These are phyloP conservation scores for Haemoproteus tartakovskyi DNA, from an alignment of 169 alveolate genomes.

Conservation along the genomic window DNA sequence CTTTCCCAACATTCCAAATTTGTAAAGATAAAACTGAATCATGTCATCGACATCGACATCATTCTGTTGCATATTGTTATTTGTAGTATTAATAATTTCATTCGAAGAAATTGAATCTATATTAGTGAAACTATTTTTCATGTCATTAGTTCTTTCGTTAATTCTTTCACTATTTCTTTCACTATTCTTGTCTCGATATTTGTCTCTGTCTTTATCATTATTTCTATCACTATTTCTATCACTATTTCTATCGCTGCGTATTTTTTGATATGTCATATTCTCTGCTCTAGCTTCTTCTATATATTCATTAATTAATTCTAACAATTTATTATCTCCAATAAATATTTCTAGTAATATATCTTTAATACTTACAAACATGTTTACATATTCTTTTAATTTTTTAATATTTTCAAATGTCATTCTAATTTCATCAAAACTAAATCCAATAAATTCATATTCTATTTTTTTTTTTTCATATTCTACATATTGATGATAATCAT, in stretches of 20 bases:
- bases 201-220: background rate
- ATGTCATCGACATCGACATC: background rate
- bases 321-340: conserved; percentile 43
- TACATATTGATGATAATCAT: conserved; percentile 20
- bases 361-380: conserved; percentile 58
- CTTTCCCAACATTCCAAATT: conserved; percentile 55
- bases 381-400: conserved; percentile 58
- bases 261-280: background rate
- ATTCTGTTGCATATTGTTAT: no score
- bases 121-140: background rate
- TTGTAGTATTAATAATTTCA: no score
- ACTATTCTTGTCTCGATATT: background rate
- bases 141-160: background rate
- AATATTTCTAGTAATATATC: conserved; percentile 59
- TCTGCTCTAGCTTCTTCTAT: conserved; percentile 8
- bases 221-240: background rate
- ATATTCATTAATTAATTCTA: conserved; percentile 51
- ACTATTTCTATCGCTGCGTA: background rate
- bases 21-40: conserved; percentile 9
- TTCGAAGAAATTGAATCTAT: background rate
- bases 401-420: conserved; percentile 43
- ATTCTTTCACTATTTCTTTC: background rate
- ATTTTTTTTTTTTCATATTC: conserved; percentile 51
- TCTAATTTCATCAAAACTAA: conserved; percentile 50
- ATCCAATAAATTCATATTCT: conserved; percentile 57